Base-by-base conservation (phyloP, 805 yeast genomes). In the Candida coquimbonensis region DNA sequence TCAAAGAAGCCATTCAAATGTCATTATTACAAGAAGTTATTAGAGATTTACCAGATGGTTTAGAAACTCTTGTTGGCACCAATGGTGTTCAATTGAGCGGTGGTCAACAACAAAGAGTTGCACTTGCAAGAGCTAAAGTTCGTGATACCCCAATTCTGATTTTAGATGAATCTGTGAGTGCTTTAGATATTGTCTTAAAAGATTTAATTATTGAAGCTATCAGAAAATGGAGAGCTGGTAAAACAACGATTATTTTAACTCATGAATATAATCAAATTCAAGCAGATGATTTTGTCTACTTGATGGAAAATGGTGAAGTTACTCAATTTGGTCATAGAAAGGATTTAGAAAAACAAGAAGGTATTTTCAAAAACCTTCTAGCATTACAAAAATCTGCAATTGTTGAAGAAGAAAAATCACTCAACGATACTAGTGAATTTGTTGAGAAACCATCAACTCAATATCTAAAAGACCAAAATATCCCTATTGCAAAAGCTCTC, bases 61-160 rank as follows among this genome's bases (percentile, higher is more conserved):
- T 78, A 3, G 71, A 83, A 16, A 77, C 86, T 0, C 49, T 58
- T 4, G 51, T 87, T 9, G 77, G 80, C 0, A 55, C 58, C 2
- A 64, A 67, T 12, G 76, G 78, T 3, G 57, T 73, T 4, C 55
- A 70, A 2, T 65, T 91, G 9, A 87, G 96, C 51, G 98, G 98
- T 5, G 99, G 99, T 0, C 96, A 93, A 61, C 77, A 73, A 46
- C 99, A 93, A 63, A 69, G 90, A 49, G 70, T 93, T 3, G 84
- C 91, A 0, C 56, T 93, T 27, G 96, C 98, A 0, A 72, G 97
- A 45, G 97, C 97, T 0, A 72, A 71, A 46, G 48, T 89, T 4
- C 71, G 87, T 50, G 75, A 93, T 56, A 64, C 95, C 0, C 87
- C 90, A 0, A 73, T 93, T 6, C 64, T 91, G 48, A 74, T 93